A percentile compares a stretch with the other conserved stretches of the same genome.
These are phyloP conservation scores for Gardenia jasminoides DNA, from an alignment of 257 asterid species.

Conservation along the genomic window DNA sequence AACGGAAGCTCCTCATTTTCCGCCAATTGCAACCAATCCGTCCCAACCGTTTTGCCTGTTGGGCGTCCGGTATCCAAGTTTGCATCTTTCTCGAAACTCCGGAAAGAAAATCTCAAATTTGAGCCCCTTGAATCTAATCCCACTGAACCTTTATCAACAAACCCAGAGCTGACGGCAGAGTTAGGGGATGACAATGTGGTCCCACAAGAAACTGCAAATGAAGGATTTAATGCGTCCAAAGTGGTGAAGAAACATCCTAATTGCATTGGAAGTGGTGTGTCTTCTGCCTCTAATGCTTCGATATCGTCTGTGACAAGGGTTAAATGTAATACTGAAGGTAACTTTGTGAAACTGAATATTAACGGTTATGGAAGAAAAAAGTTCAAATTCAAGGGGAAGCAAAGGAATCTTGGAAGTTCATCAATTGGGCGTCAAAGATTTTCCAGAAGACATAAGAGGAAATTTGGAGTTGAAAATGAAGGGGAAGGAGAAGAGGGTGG, in stretches of 20 bases:
- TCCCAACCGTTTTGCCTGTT: slow-evolving; percentile 42
- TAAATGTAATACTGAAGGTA: slow-evolving; percentile 62
- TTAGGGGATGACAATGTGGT: slow-evolving; percentile 9
- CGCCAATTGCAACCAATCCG: slow-evolving; percentile 20
- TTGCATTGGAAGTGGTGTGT: slow-evolving; percentile 41
- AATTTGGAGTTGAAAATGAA: slow-evolving; percentile 31
- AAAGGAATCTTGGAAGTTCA: slow-evolving; percentile 36
- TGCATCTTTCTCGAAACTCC: slow-evolving; percentile 46
- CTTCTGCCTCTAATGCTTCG: slow-evolving; percentile 33
- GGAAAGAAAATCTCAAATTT: slow-evolving; percentile 43
- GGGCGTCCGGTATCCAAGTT: slow-evolving; percentile 47
- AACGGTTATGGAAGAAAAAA: slow-evolving; percentile 86
- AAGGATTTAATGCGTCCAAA: slow-evolving; percentile 13
- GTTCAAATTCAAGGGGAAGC: slow-evolving; percentile 53
- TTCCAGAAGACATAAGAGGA: slow-evolving; percentile 36
- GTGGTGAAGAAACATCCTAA: slow-evolving; percentile 44
- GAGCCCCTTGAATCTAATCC: slow-evolving; percentile 29
- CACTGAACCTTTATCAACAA: slow-evolving; percentile 8
- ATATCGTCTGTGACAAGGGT: slow-evolving; percentile 37
- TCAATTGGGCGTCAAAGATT: slow-evolving; percentile 42
- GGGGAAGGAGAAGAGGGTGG: slow-evolving; percentile 42
- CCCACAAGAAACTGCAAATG: not conserved
- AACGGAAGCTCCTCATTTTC: slow-evolving; percentile 11
- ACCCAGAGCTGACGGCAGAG: slow-evolving; percentile 14
- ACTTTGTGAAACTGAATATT: slow-evolving; percentile 91